Base-by-base conservation (phyloP, 345 rosid species). In the Alliaria petiolata region DNA sequence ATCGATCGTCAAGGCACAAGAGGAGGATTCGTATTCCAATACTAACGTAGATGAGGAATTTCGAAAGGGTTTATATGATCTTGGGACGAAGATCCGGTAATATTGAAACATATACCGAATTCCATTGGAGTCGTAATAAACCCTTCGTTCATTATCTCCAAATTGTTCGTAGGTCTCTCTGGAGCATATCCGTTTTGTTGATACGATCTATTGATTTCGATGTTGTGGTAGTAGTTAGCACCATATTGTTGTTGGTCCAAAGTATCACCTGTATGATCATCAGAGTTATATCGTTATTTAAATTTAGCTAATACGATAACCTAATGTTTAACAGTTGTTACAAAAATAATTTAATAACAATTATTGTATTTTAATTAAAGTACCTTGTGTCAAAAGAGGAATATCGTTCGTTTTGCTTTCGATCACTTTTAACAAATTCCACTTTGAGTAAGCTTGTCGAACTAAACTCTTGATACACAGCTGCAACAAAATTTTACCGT, bases 321-420 rank as follows among this genome's bases (percentile, higher is more conserved):
- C 26, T 3, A 43, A 17, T 40, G 9, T 12, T 26, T 26, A 44
- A 34, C 11, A 31, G 26, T 31, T 54, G 61, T n/a, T 33, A 16
- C 20, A 55, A 55, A 33, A 7, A 8, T 9, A 55, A 11, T n/a
- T 16, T 55, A 9, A 33, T 33, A 33, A 55, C 22, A 54, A 30
- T 26, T 26, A 54, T 3, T 19, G 26, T 59, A 51, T 50, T 17
- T 25, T 31, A 10, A 17, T 25, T 31, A 10, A 17, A 11, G n/a
- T 69, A 90, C 97, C 92, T 77, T 79, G 91, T 31, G 89, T 83
- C 22, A 83, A 82, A 43, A 82, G 80, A 46, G 87, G 55, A n/a
- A 43, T 46, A 47, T 85, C 89, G 43, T 67, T 79, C 33, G 74
- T 7, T 66, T 51, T n/a, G 43, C 77, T 85, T 64, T 85, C 90